Conservation (phyloP, 2,329 filamentous ascomycete species). For the Colletotrichum orbiculare region DNA sequence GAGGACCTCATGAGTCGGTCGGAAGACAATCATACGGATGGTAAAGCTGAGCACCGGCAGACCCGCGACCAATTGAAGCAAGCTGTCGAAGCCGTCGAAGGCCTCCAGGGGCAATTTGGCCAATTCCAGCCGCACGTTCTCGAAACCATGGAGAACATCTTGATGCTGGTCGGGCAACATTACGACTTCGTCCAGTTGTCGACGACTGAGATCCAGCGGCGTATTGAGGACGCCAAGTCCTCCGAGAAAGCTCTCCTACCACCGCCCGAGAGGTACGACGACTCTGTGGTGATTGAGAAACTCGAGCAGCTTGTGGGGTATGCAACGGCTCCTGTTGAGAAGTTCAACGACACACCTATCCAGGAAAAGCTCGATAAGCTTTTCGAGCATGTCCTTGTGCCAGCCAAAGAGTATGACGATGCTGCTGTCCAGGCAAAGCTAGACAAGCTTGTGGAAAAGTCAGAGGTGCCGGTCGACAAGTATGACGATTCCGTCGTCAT, state of each 20-base stretch:
- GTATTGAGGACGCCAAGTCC: slow-evolving; percentile 70
- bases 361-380: slow-evolving; percentile 31
- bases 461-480: slow-evolving; percentile 43
- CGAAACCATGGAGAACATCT: slow-evolving; percentile 86
- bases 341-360: slow-evolving; percentile 15
- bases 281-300: slow-evolving; percentile 46
- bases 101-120: slow-evolving; percentile 79
- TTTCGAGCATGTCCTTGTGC: slow-evolving; percentile 18
- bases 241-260: slow-evolving; percentile 40
- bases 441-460: slow-evolving; percentile 67
- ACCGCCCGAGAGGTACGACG: slow-evolving; percentile 35
- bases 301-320: slow-evolving; percentile 46
- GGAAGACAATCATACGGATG: slow-evolving; percentile 79
- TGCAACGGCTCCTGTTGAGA: slow-evolving; percentile 15
- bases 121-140: slow-evolving; percentile 92
- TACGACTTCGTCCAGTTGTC: slow-evolving; percentile 86
- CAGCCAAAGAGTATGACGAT: slow-evolving; percentile 39
- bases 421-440: slow-evolving; percentile 43
- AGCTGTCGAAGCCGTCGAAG: slow-evolving; percentile 77
- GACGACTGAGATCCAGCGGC: slow-evolving; percentile 64
- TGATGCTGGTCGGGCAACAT: slow-evolving; percentile 84
- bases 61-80: slow-evolving; percentile 85
- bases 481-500: slow-evolving; percentile 24
- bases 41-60: slow-evolving; percentile 82
- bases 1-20: slow-evolving; percentile 81